These are phyloP conservation scores for Parsonsia alboflavescens DNA, from an alignment of 257 asterid species.

Conservation along the genomic window DNA sequence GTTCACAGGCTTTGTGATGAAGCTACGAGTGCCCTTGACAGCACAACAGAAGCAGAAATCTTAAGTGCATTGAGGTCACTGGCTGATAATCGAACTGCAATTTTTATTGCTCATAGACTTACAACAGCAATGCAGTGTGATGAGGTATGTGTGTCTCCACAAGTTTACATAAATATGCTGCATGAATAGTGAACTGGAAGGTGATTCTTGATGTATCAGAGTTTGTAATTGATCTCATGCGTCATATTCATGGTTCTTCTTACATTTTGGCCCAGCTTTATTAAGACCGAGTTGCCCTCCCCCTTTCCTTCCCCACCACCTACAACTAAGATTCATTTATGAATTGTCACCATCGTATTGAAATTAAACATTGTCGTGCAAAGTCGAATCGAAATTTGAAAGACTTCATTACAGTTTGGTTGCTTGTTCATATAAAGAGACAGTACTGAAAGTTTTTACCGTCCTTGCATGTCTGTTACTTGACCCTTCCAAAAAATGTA, in stretches of 20 bases:
- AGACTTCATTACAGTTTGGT: too few relatives aligned
- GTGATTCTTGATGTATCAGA: background rate
- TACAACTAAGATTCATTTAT: background rate
- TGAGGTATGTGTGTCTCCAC: slow-evolving; percentile 48
- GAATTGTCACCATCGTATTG: background rate
- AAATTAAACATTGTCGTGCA: background rate
- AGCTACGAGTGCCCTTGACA: slow-evolving; percentile 99
- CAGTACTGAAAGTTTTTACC: background rate
- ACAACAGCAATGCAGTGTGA: slow-evolving; percentile 99
- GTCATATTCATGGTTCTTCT: too few relatives aligned
- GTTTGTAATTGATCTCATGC: too few relatives aligned
- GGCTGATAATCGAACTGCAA: slow-evolving; percentile 72
- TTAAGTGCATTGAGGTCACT: slow-evolving; percentile 74
- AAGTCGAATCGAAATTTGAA: background rate
- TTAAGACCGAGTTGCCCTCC: too few relatives aligned
- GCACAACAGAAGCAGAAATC: slow-evolving; percentile 96
- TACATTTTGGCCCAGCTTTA: too few relatives aligned
- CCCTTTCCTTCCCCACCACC: too few relatives aligned
- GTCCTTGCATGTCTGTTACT: too few relatives aligned
- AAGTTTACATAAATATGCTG: background rate
- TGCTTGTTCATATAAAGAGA: background rate
- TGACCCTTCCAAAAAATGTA: too few relatives aligned
- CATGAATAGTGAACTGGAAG: background rate
- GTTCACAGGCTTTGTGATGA: slow-evolving; percentile 86
- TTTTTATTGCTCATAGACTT: slow-evolving; percentile 92